Evolutionary conservation across 129 eudicot species (phyloP), one percentile per base, ranked within the genome.

Genomic region (Helianthus annuus): DNA sequence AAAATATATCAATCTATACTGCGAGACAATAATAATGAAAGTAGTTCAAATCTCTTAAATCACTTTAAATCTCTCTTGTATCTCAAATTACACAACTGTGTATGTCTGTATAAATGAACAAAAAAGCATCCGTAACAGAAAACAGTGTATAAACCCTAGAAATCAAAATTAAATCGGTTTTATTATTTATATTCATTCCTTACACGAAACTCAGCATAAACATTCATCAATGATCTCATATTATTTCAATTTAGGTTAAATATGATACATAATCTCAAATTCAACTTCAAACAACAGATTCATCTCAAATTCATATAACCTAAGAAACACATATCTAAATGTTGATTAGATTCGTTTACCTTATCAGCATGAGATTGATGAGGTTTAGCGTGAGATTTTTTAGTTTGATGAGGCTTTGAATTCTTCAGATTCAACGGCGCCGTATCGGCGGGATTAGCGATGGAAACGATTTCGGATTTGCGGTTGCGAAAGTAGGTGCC

Each of bases 321-420:
- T 39, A 69, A 46, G 3, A 32, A 32, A 19, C 55, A 48, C 19
- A 36, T 76, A 76, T 22, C 69, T 48, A 45, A 49, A 46, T 17
- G 19, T 32, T 38, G 57, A 16, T 61, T 34, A 51, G 40, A 40
- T 22, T 59, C 17, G 0, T 13, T 15, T 40, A 94, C 99, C 92
- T 94, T 94, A 75, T 94, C 97, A 67, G 87, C 84, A 68, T 88
- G 97, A 24, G 88, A 63, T 57, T 87, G 95, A 65, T 87, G 95
- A 76, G 92, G 74, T 77, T 89, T 92, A 24, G 84, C 68, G 38
- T 90, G 93, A 36, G 86, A 55, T 64, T 88, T 90, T 77, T 86
- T 88, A 17, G 78, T 54, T 11, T 75, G 75, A 19, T 78, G 70
- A 68, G 82, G 82, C 83, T 76, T 83, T n/a, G 83, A 56, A 62